Conservation (phyloP, 2,329 filamentous ascomycete species). For the Fusarium tuaranense region DNA sequence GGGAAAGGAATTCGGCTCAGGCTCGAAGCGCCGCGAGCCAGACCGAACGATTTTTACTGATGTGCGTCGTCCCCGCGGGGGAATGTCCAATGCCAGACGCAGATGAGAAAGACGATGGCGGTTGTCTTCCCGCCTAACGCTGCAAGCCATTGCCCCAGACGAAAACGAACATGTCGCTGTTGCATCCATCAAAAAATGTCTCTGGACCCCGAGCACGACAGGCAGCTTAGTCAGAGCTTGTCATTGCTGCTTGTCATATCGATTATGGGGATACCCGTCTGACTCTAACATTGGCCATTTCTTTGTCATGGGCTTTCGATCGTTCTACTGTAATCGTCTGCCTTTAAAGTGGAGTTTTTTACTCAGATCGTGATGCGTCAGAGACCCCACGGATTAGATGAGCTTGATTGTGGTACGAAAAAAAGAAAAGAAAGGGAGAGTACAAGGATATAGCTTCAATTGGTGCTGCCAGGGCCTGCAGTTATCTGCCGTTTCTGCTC, state of each 20-base stretch:
- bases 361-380: neutral
- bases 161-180: slow-evolving; percentile 6
- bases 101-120: slow-evolving; percentile 23
- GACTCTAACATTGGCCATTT: slow-evolving; percentile 17
- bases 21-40: neutral
- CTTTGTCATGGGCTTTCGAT: neutral
- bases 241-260: slow-evolving; percentile 31
- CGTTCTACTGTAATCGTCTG: neutral
- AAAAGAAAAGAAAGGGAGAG: neutral
- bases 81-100: neutral
- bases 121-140: slow-evolving; percentile 24
- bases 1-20: neutral
- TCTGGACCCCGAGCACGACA: neutral
- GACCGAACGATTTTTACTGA: neutral
- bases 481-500: slow-evolving; percentile 1
- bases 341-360: neutral
- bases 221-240: slow-evolving; percentile 30
- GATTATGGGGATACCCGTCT: slow-evolving; percentile 3
- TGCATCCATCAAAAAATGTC: neutral
- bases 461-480: neutral
- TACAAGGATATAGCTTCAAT: slow-evolving; percentile 21
- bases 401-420: slow-evolving; percentile 22
- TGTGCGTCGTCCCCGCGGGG: neutral
- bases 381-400: slow-evolving; percentile 18
- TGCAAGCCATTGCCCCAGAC: slow-evolving; percentile 26